Evolutionary conservation across 2,329 filamentous ascomycete genomes (phyloP), one percentile per base, ranked within the genome.

Genomic region (Arthrobotrys conoides): DNA sequence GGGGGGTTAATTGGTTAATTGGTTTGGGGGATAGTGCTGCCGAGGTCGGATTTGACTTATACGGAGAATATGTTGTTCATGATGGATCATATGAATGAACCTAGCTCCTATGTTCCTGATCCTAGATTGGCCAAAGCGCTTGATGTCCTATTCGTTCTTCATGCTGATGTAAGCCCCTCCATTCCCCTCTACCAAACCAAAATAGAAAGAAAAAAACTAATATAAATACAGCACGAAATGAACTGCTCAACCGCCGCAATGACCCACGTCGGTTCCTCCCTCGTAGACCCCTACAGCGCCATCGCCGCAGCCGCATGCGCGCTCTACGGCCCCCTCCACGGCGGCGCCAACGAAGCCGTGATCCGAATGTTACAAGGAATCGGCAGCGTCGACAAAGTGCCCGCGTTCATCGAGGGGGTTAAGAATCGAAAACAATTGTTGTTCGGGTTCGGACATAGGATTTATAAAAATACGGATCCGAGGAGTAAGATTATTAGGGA

Each of bases 341-440:
- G 88, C 70, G 88, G 88, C n/a, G 88, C 88, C 2, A 88, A 87
- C 0, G 88, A 90, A 80, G 86, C 86, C 22, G 88, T 88, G 0
- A 88, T 89, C 81, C 86, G 87, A 59, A 87, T 87, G 84, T 83
- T 89, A 3, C 86, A 86, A 80, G 85, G 87, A 80, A 87, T 89
- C 68, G 87, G 87, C 16, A 85, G 83, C 0, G 85, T 86, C 1
- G 86, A 87, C 51, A 87, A 87, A 44, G 87, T 89, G 3, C 87
- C 87, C 0, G 84, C 83, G 0, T 86, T 88, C 68, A 87, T 89
- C 83, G 82, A 84, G 1, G 84, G 86, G 48, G 88, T 89, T 0
- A 87, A 88, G 83, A 83, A 81, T 80, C 84, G 86, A 3, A 87
- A 89, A 82, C 84, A 85, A 6, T 86, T 88, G 6, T 85, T 89